Evolutionary conservation across 257 asterid species (phyloP).

Genomic region (Nicotiana tabacum): DNA sequence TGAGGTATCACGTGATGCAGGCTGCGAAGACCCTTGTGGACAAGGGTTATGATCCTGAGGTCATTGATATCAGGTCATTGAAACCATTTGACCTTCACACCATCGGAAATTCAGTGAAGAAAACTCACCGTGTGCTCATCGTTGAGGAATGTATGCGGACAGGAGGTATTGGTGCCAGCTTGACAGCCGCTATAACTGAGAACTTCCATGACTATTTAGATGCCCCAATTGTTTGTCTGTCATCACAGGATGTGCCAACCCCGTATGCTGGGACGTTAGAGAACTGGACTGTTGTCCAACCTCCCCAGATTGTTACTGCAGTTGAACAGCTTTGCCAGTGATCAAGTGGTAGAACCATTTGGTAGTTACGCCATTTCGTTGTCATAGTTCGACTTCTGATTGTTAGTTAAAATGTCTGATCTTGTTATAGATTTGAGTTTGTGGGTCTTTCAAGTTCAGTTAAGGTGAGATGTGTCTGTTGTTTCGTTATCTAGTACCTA

Average conservation of each 20-base stretch:
- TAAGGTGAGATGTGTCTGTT: no score
- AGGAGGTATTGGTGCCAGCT: slow-evolving; percentile 87
- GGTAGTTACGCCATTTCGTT: background rate
- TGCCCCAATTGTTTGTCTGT: slow-evolving; percentile 70
- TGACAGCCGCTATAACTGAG: slow-evolving; percentile 70
- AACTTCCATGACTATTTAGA: slow-evolving; percentile 73
- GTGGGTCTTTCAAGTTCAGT: background rate
- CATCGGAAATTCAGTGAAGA: slow-evolving; percentile 75
- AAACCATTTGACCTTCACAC: slow-evolving; percentile 78
- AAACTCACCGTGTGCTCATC: slow-evolving; percentile 68
- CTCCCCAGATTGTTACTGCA: slow-evolving; percentile 73
- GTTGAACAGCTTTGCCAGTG: slow-evolving; percentile 77
- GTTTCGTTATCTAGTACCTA: no score
- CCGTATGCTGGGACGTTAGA: slow-evolving; percentile 77
- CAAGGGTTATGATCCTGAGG: slow-evolving; percentile 80
- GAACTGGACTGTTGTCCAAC: slow-evolving; percentile 82
- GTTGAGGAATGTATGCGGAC: slow-evolving; percentile 96
- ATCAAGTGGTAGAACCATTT: background rate
- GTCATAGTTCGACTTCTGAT: background rate
- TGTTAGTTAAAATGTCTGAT: background rate
- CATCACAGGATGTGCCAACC: slow-evolving; percentile 85
- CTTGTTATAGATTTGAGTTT: background rate
- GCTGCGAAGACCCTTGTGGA: slow-evolving; percentile 71
- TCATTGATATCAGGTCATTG: slow-evolving; percentile 81
- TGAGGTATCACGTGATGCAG: slow-evolving; percentile 94